Percentiles rank a stretch among this genome's conserved stretches.
These are phyloP conservation scores for Begonia peltatifolia DNA, from an alignment of 306 rosid species.

Conservation along the genomic window DNA sequence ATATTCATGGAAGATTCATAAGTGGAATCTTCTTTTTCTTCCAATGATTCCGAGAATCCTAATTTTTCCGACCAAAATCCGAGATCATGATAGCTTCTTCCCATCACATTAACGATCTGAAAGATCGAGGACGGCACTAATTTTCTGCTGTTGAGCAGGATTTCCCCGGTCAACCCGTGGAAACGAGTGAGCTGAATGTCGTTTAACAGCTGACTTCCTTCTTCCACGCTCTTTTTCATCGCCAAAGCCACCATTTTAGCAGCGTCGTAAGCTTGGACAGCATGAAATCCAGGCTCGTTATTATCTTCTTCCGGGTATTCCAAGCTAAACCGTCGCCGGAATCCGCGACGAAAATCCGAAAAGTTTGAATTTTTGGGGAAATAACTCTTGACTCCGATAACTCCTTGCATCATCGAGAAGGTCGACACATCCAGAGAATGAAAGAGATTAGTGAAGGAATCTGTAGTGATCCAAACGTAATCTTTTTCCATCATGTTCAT, in stretches of 20 bases:
- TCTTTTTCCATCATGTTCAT: constrained; percentile 35
- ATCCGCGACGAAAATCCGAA: constrained; percentile 11
- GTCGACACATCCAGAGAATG: constrained; percentile 33
- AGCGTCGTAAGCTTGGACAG: constrained; percentile 39
- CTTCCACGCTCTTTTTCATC: constrained; percentile 9
- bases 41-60: constrained; percentile 15
- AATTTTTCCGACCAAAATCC: constrained; percentile 36
- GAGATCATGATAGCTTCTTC: constrained; percentile 24
- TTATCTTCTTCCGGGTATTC: constrained; percentile 21
- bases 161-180: constrained; percentile 17
- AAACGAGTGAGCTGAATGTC: constrained; percentile 15
- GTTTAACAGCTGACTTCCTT: constrained; percentile 11
- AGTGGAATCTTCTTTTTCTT: constrained; percentile 1
- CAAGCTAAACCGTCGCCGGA: constrained; percentile 13
- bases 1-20: constrained; percentile 15
- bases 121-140: constrained; percentile 10
- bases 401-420: constrained; percentile 33
- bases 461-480: constrained; percentile 45
- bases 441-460: constrained; percentile 30
- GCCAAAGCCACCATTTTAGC: constrained; percentile 22
- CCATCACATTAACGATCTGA: constrained; percentile 33
- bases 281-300: constrained; percentile 30
- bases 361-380: constrained; percentile 7
- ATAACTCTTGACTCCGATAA: constrained; percentile 32
- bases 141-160: constrained; percentile 12